A percentile compares a stretch with the other conserved stretches of the same genome.
Conservation (phyloP, 2,329 filamentous ascomycete genomes). For the Teratosphaeria pseudoeucalypti region DNA sequence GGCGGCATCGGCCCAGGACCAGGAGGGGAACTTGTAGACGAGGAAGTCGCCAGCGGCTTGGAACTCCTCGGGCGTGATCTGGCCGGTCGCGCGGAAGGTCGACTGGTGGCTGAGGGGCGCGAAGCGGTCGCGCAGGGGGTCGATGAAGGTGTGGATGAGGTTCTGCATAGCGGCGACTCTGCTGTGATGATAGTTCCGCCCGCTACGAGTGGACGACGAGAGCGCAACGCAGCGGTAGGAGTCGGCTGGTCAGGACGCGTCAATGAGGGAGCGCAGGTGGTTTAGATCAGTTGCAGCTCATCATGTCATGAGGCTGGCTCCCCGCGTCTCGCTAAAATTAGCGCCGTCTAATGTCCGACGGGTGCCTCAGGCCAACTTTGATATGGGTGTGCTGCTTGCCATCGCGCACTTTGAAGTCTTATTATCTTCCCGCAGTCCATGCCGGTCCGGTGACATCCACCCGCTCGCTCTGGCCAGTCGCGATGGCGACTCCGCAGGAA, state of each 20-base stretch:
- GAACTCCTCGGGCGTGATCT: constrained; percentile 97
- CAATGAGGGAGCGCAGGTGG: too few relatives aligned
- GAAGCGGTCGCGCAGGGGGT: constrained; percentile 82
- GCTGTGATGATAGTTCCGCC: neutral
- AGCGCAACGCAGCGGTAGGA: neutral
- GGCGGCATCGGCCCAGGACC: constrained; percentile 90
- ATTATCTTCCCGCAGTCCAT: neutral
- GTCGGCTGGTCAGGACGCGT: neutral
- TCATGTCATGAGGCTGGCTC: too few relatives aligned
- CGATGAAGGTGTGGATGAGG: constrained; percentile 75
- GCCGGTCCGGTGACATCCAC: neutral
- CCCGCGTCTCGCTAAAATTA: too few relatives aligned
- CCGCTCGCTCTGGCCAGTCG: neutral
- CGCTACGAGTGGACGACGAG: neutral
- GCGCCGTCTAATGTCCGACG: neutral
- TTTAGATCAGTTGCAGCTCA: too few relatives aligned
- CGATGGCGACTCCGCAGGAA: constrained; percentile 32
- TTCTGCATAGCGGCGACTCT: constrained; percentile 57
- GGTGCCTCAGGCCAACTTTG: neutral
- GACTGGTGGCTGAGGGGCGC: constrained; percentile 82
- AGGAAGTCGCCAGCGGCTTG: constrained; percentile 92
- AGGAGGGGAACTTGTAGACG: constrained; percentile 97
- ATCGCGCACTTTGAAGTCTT: neutral
- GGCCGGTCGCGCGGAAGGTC: constrained; percentile 84
- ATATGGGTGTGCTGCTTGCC: neutral